Conservation (phyloP, 2,329 filamentous ascomycete genomes). For the Exophiala aquamarina region DNA sequence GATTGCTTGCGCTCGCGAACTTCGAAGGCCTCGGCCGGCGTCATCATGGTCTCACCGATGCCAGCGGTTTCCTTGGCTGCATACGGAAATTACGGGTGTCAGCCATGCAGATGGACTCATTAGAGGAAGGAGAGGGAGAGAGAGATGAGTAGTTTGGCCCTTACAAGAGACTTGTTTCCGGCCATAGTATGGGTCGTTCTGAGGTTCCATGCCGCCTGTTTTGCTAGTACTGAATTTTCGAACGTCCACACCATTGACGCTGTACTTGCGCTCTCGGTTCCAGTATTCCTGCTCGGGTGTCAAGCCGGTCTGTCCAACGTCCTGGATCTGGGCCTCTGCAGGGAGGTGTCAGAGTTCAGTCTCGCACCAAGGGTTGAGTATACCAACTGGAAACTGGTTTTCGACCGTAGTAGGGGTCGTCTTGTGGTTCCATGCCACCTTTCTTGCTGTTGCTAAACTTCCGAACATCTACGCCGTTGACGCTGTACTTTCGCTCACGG, state of each 20-base stretch:
- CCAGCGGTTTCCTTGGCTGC: conserved; percentile 8
- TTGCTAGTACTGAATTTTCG: conserved; percentile 24
- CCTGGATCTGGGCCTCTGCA: conserved; percentile 21
- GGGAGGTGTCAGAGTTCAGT: conserved; percentile 7
- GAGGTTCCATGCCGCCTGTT: conserved; percentile 20
- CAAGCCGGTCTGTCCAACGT: conserved; percentile 24
- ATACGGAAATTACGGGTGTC: no score
- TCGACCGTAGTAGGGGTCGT: conserved; percentile 27
- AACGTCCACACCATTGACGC: conserved; percentile 24
- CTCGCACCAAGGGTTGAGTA: neutral
- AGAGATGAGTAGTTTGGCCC: neutral
- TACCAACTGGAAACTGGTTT: conserved; percentile 24
- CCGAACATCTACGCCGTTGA: conserved; percentile 25
- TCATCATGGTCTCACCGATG: conserved; percentile 21
- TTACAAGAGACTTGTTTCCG: conserved; percentile 24
- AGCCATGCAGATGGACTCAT: no score
- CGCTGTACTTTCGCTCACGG: conserved; percentile 25
- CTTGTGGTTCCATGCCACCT: conserved; percentile 21
- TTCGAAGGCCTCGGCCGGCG: conserved; percentile 25
- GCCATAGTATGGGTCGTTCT: conserved; percentile 25
- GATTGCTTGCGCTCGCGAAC: conserved; percentile 26
- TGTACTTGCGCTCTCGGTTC: conserved; percentile 28
- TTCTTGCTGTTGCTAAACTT: conserved; percentile 25
- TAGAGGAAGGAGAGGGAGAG: no score
- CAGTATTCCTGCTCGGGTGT: conserved; percentile 26